Base-by-base conservation (phyloP, 768 basidiomycete genomes). In the Calocera cornea region DNA sequence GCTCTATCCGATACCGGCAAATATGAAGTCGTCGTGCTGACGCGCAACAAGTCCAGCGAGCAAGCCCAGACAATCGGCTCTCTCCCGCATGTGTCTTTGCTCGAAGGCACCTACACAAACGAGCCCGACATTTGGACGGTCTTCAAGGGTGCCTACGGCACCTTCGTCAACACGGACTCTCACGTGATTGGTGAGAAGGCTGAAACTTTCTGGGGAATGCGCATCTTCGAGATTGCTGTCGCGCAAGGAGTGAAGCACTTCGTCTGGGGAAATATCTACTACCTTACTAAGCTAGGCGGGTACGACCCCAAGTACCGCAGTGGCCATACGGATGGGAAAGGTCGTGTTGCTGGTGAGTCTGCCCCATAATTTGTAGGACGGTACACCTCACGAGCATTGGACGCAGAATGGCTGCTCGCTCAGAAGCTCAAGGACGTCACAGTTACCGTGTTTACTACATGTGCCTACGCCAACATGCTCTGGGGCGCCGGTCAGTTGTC, bases 261-360 rank as follows among this genome's bases (percentile, higher is more conserved):
- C 40, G 74, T 81, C 27, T 81, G 76, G 76, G 79, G 79, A 69
- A 79, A 74, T 68, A 69, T 81, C 17, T 79, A 80, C 68, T 81
- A 81, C 69, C 73, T 72, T 3, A 74, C 75, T 71, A 80, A 80
- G 76, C 80, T 80, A 34, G 69, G 64, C 24, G 54, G 65, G 29
- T 73, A 71, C 65, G 64, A 74, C 64, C 69, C 75, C 2, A 72
- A 72, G 36, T 80, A 80, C 70, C 74, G 73, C 49, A 72, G 75
- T 19, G 79, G 77, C 38, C 80, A 81, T 68, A 74, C 77, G 70
- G 78, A 80, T 66, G 80, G 72, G 1, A 81, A 81, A 72, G 80
- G 79, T 0, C 75, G 77, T 19, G 77, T 81, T 1, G 74, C 72
- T 11, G 80, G 80, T 81, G 74, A 64, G 71, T 81, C 65, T 77